phyloP scores from a whole-genome alignment of 176 grass and related monocot genomes.

The Avena sativa region DNA sequence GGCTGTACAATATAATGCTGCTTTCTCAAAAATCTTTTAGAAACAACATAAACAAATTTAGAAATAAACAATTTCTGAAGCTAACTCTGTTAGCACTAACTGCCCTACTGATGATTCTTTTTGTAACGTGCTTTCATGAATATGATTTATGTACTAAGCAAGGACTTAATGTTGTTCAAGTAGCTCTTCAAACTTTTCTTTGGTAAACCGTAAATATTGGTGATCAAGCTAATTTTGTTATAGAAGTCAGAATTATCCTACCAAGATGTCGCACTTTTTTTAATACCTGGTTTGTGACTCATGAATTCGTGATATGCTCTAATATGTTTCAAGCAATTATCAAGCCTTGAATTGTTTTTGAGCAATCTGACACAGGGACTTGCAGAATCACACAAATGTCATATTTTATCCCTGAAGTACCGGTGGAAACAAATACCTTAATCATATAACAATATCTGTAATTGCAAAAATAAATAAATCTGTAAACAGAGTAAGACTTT shows the following conservation, averaged over 20 bases:
- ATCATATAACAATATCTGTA: not conserved
- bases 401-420: not conserved
- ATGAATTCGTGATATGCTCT: not conserved
- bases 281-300: not conserved
- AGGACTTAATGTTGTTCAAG: conserved; percentile 7
- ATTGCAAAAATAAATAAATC: not conserved
- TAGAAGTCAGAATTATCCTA: not conserved
- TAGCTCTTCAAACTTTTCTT: not conserved
- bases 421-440: not conserved
- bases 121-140: not conserved
- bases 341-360: not conserved
- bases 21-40: not conserved
- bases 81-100: not conserved
- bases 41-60: conserved; percentile 1
- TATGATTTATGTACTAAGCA: not conserved
- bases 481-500: conserved; percentile 7
- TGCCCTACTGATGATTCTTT: not conserved
- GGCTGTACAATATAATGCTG: not conserved
- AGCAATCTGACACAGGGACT: not conserved
- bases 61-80: not conserved
- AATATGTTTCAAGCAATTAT: conserved; percentile 3
- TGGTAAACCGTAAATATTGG: not conserved
- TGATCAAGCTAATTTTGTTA: conserved; percentile 1
- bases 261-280: not conserved
- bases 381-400: not conserved